Base-by-base conservation (phyloP, 352 stramenopile species). In the Phytophthora capsici region DNA sequence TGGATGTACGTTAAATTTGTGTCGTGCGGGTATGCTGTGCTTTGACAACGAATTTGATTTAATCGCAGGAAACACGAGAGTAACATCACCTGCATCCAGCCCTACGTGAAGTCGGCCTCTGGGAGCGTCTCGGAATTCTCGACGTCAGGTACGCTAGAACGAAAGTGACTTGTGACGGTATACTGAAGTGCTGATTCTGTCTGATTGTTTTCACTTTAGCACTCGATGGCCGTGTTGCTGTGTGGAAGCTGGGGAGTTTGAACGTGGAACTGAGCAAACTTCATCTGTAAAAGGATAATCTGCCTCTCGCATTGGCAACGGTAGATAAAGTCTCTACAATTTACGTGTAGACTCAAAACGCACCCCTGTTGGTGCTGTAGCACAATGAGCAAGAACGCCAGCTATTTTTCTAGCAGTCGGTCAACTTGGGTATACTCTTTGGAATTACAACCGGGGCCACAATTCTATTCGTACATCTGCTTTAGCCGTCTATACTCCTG, bases 401-500 rank as follows among this genome's bases (percentile, higher is more conserved):
- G 32, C 22, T 23, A 47, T 52, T 66, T n/a, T 28, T 63, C 23
- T 46, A 49, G 26, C 41, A 63, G 45, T 60, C 50, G 48, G 32
- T 54, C 40, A 32, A 65, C 61, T 61, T 6, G 3, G 25, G 36
- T 41, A 41, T 56, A 38, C 8, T 37, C 36, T 37, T 45, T 37
- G 20, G 44, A 70, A 45, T 72, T 63, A 64, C 46, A 62, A 75
- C 38, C 22, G 51, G 38, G 59, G 50, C 41, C 34, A 70, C 37
- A 62, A 59, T 38, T 73, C 69, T 89, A 94, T 81, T 94, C 88
- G 73, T 98, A 98, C 63, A 98, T 71, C 37, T 58, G 66, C 64
- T 97, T 97, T 69, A 98, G 94, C 13, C 92, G 85, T 62, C 85
- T 79, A 66, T 97, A 97, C 59, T 98, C 90, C 55, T 93, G 87